Evolutionary conservation across 345 rosid species (phyloP).

Genomic region (Syzygium aromaticum): DNA sequence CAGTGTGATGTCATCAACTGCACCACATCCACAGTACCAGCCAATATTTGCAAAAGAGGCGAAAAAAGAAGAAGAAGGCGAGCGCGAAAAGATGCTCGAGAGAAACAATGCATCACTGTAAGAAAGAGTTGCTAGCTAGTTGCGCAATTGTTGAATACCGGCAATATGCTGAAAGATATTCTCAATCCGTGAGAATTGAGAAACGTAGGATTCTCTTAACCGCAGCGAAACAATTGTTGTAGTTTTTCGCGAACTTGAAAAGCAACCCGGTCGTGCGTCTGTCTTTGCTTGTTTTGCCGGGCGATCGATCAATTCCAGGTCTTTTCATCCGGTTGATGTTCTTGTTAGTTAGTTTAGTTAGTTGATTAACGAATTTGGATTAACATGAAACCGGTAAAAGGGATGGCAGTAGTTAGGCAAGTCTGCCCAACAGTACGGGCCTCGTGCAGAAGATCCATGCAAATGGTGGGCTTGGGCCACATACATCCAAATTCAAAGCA

Average conservation of each 20-base stretch:
- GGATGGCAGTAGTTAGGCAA: background rate
- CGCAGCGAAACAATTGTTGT: accelerated
- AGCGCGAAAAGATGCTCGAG: background rate
- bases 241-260: background rate
- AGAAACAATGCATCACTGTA: background rate
- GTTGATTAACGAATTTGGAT: background rate
- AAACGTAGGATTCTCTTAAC: background rate
- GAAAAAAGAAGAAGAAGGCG: background rate
- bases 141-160: background rate
- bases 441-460: background rate
- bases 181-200: background rate
- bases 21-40: background rate
- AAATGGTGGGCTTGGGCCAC: background rate
- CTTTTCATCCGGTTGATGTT: background rate
- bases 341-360: background rate
- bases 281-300: background rate
- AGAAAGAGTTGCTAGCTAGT: background rate
- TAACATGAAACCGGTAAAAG: background rate
- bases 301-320: background rate
- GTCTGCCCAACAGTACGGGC: background rate
- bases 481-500: background rate
- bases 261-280: background rate
- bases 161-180: background rate
- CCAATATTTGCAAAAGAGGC: background rate
- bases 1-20: background rate